A percentile compares a stretch with the other conserved stretches of the same genome.
These are phyloP conservation scores for Myriosclerotinia duriaeana DNA, from an alignment of 2,329 filamentous ascomycete species.

Conservation along the genomic window DNA sequence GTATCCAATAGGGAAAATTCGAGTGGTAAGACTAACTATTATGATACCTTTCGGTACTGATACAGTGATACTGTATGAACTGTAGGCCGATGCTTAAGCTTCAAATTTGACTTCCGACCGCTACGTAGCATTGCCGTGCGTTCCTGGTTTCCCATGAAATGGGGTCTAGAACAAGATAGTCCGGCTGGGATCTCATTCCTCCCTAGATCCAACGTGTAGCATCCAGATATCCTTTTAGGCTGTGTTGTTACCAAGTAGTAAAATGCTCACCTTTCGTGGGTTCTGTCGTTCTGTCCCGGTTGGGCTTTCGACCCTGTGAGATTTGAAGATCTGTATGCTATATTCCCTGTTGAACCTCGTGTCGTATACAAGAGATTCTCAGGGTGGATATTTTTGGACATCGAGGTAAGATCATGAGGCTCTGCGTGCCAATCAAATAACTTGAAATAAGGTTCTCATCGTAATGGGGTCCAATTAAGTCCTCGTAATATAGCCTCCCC, in stretches of 20 bases:
- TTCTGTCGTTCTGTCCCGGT: constrained; percentile 11
- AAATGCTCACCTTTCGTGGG: constrained; percentile 14
- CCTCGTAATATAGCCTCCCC: not conserved
- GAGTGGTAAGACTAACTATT: not conserved
- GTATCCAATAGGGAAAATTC: constrained; percentile 5
- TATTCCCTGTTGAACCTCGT: constrained; percentile 4
- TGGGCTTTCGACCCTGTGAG: constrained; percentile 16
- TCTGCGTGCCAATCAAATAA: constrained; percentile 5
- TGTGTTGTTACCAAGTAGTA: constrained; percentile 13
- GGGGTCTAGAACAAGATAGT: constrained; percentile 2
- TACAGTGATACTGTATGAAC: not conserved
- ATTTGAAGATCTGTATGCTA: constrained; percentile 17
- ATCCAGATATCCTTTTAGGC: constrained; percentile 7
- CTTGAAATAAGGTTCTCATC: not conserved
- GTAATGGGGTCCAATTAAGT: constrained; percentile 11
- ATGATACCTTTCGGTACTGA: no score
- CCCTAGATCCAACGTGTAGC: constrained; percentile 5
- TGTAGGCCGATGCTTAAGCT: constrained; percentile 15
- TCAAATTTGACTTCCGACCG: constrained; percentile 7
- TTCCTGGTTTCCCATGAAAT: not conserved
- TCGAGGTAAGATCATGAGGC: constrained; percentile 16
- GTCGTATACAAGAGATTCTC: constrained; percentile 9
- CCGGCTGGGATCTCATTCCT: not conserved
- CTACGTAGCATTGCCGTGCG: constrained; percentile 2
- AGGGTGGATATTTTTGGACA: constrained; percentile 14